A percentile compares a stretch with the other conserved stretches of the same genome.
Evolutionary conservation across 352 stramenopile species (phyloP).

Genomic region (Phytopythium kandeliae): DNA sequence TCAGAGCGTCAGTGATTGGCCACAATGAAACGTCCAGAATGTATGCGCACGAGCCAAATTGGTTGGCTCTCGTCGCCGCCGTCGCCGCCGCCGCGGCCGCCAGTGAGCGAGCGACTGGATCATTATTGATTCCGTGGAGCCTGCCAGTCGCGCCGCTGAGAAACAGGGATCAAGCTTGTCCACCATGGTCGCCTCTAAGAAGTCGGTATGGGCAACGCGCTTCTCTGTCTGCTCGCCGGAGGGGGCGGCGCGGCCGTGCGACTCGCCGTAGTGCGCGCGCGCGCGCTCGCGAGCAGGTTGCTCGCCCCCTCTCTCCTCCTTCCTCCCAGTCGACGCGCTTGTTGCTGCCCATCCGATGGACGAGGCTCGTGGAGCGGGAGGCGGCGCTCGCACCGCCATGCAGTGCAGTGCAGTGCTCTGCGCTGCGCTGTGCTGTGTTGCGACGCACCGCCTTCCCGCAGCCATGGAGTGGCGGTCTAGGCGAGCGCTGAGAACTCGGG

Average conservation of each 20-base stretch:
- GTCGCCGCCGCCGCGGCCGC: neutral
- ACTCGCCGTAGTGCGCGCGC: neutral
- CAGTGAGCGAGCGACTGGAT: neutral
- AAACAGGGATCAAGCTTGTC: conserved; percentile 57
- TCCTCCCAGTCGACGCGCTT: conserved; percentile 2
- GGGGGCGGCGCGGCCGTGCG: conserved; percentile 4
- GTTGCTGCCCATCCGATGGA: conserved; percentile 54
- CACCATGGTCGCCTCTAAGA: conserved; percentile 89
- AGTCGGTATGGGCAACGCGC: conserved; percentile 73
- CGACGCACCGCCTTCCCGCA: conserved; percentile 1
- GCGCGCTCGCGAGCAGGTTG: no score
- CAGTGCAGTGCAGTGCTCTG: no score
- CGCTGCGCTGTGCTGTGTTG: no score
- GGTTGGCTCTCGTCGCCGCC: neutral
- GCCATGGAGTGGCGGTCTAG: conserved; percentile 6
- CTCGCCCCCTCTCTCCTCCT: conserved; percentile 2
- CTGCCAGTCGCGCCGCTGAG: conserved; percentile 47
- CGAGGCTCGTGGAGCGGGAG: conserved; percentile 25
- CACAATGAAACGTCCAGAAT: no score
- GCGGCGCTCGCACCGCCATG: no score
- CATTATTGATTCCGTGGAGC: conserved; percentile 62
- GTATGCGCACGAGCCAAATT: no score
- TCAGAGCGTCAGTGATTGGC: no score
- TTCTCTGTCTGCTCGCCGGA: conserved; percentile 14
- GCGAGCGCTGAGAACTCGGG: conserved; percentile 6